These are phyloP conservation scores for Cucumis melo DNA, from an alignment of 306 rosid species.

Conservation along the genomic window DNA sequence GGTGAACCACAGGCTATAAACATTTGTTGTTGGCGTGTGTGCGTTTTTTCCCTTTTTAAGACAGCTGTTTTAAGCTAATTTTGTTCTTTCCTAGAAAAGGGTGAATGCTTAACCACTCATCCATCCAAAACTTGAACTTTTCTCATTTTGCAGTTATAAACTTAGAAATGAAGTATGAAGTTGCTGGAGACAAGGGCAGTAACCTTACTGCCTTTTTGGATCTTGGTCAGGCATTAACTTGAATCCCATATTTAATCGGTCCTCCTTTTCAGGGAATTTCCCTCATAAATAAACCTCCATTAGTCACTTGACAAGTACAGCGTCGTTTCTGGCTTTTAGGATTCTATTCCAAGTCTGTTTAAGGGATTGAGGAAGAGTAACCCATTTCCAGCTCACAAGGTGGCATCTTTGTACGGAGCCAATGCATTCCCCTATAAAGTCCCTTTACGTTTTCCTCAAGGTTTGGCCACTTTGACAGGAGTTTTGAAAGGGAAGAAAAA, in stretches of 20 bases:
- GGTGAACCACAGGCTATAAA: constrained; percentile 32
- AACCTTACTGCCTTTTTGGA: neutral
- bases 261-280: neutral
- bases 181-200: neutral
- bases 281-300: neutral
- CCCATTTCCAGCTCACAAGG: neutral
- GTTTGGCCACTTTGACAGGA: neutral
- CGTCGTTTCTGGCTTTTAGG: neutral
- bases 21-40: neutral
- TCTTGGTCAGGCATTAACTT: neutral
- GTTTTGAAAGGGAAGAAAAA: neutral
- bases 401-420: neutral
- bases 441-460: neutral
- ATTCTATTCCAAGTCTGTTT: neutral
- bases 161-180: neutral
- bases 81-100: neutral
- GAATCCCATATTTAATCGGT: neutral
- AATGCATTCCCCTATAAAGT: neutral
- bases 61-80: neutral
- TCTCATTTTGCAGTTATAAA: neutral
- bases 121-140: neutral
- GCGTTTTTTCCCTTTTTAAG: neutral
- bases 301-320: neutral
- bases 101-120: neutral
- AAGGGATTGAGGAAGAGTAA: neutral